phyloP scores from a whole-genome alignment of 345 rosid species.

The Hibiscus tridactylites region DNA sequence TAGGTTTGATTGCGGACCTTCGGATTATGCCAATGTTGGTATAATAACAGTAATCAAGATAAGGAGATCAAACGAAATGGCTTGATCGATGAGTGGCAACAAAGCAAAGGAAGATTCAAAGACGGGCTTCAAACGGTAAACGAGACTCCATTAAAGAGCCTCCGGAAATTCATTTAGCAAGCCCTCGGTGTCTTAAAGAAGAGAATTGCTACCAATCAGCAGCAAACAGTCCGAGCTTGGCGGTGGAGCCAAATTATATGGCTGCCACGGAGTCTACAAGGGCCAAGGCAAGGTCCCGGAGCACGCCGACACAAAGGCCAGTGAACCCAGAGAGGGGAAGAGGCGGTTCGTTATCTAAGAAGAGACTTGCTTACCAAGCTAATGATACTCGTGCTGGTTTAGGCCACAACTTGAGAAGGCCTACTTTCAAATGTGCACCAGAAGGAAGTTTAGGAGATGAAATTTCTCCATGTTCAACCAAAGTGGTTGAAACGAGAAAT shows the following conservation, averaged over 20 bases:
- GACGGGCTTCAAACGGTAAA: neutral
- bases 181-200: slow-evolving; percentile 40
- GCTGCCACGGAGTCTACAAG: slow-evolving; percentile 74
- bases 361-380: neutral
- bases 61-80: neutral
- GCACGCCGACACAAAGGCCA: slow-evolving; percentile 64
- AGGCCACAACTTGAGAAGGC: neutral
- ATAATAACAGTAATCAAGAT: too few relatives aligned
- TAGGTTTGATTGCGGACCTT: too few relatives aligned
- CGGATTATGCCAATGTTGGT: too few relatives aligned
- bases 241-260: slow-evolving; percentile 62
- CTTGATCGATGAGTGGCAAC: neutral
- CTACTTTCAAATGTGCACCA: neutral
- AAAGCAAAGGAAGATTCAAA: neutral
- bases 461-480: neutral
- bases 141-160: slow-evolving; percentile 11
- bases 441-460: slow-evolving; percentile 4
- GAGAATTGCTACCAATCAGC: slow-evolving; percentile 26
- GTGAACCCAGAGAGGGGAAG: slow-evolving; percentile 38
- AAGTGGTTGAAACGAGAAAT: neutral
- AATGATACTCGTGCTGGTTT: neutral
- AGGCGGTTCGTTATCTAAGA: neutral
- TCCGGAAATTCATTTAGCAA: slow-evolving; percentile 47
- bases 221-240: slow-evolving; percentile 39
- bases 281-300: slow-evolving; percentile 69